A percentile compares a stretch with the other conserved stretches of the same genome.
phyloP scores from a whole-genome alignment of 139 green algal genomes.

The Chlorella ohadii region DNA sequence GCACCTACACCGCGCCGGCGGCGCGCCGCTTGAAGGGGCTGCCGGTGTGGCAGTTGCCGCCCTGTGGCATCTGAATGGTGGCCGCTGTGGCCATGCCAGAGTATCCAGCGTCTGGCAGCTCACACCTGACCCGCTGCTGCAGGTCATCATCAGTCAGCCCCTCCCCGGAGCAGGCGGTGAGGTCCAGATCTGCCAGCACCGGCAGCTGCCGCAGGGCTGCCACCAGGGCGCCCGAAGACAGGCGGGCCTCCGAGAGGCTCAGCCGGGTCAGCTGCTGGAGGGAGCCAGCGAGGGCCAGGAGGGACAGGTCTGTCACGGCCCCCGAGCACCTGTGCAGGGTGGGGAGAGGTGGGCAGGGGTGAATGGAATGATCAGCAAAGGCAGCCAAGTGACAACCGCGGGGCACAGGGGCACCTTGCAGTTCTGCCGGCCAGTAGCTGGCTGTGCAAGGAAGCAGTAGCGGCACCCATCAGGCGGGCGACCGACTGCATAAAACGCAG shows the following conservation, averaged over 20 bases:
- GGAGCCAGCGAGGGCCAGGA: not conserved
- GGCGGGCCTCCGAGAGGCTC: slow-evolving; percentile 2
- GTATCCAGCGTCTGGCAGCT: not conserved
- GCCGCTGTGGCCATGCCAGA: not conserved
- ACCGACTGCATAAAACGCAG: too few relatives aligned
- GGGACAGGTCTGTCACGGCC: not conserved
- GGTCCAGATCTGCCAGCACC: slow-evolving; percentile 17
- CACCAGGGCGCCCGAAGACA: not conserved
- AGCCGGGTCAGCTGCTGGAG: slow-evolving; percentile 12
- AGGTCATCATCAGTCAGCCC: slow-evolving; percentile 10
- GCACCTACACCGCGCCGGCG: not conserved
- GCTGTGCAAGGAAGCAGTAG: too few relatives aligned
- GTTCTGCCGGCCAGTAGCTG: too few relatives aligned
- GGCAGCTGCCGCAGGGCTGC: not conserved
- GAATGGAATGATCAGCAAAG: not conserved
- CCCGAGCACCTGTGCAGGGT: not conserved
- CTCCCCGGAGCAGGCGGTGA: slow-evolving; percentile 14
- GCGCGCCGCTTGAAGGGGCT: slow-evolving; percentile 22
- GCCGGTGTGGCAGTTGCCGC: not conserved
- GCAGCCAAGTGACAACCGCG: too few relatives aligned
- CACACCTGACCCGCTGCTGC: not conserved
- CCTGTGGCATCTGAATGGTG: slow-evolving; percentile 35
- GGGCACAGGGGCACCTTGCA: too few relatives aligned
- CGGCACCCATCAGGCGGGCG: too few relatives aligned
- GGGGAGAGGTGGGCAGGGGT: too few relatives aligned